Base-by-base conservation (phyloP, 2,329 filamentous ascomycete genomes). In the Aspergillus costaricaensis region DNA sequence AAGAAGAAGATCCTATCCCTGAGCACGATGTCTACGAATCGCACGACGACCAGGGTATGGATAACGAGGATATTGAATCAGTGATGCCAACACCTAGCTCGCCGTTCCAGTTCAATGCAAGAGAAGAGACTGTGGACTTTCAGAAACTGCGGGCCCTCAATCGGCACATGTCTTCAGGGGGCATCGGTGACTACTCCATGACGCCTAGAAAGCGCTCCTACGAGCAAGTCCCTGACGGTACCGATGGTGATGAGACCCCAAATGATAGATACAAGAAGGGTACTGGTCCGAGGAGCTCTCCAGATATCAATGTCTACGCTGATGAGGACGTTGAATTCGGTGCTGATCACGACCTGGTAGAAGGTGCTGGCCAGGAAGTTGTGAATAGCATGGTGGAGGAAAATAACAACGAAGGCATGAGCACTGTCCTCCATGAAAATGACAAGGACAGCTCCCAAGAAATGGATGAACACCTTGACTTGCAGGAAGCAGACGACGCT, bases 381-480 rank as follows among this genome's bases (percentile, higher is more conserved):
- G 73, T 65, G 38, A 72, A 70, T 56, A 78, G 74, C 54, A 68
- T 74, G 54, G 70, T 78, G 50, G 73, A 78, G 38, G 76, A 78
- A 25, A 74, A 66, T 12, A 69, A 66, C 17, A 74, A 79, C 32
- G 77, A 79, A 62, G 75, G 75, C 44, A 79, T 79, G 76, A 79
- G 77, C 65, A 76, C 76, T 48, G 74, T 79, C 36, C 66, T 72
- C 14, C 72, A 72, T 43, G 69, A 66, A n/a, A 64, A 55, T 21
- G 27, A 70, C 50, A 62, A 65, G 4, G 62, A 69, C 23, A 65
- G 62, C 48, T 62, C 51, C 43, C 61, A 55, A 5, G 65, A 68
- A 17, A 59, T 70, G 32, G 66, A 72, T 53, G 66, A 70, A 39
- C 62, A 65, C 49, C 52, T 64, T 12, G 59, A 66, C 36, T 66